phyloP scores from a whole-genome alignment of 1,284 basidiomycete species.

The Kwoniella shivajii region DNA sequence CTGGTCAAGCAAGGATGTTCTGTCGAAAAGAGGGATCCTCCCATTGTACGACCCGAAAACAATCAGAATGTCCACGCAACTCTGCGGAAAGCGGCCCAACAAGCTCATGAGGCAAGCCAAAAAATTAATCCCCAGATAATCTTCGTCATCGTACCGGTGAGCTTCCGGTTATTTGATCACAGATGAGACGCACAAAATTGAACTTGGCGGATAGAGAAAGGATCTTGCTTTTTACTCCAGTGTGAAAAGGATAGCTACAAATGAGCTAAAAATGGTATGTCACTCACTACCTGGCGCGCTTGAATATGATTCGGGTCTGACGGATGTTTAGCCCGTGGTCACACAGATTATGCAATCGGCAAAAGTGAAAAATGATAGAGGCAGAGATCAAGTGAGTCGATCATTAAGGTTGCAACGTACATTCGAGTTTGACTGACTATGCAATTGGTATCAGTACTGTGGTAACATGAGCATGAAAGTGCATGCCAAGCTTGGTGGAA shows the following conservation, averaged over 20 bases:
- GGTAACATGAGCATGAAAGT: too few species aligned
- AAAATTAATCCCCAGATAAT: slow-evolving; percentile 48
- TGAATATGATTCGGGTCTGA: slow-evolving; percentile 49
- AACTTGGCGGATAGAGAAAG: slow-evolving; percentile 17
- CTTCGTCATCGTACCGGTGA: slow-evolving; percentile 44
- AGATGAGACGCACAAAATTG: slow-evolving; percentile 42
- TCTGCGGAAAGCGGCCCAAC: slow-evolving; percentile 24
- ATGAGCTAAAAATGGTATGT: slow-evolving; percentile 34
- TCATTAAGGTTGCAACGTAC: too few species aligned
- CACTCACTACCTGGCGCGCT: slow-evolving; percentile 52
- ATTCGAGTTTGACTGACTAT: too few species aligned
- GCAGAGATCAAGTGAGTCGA: too few species aligned
- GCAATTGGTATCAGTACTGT: too few species aligned
- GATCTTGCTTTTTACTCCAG: not conserved
- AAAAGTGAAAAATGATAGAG: slow-evolving; percentile 48
- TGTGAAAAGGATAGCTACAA: not conserved
- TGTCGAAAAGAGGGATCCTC: too few species aligned
- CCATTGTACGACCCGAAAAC: slow-evolving; percentile 1
- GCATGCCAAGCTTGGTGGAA: too few species aligned
- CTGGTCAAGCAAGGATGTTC: too few species aligned
- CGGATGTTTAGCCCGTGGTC: slow-evolving; percentile 33
- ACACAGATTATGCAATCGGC: slow-evolving; percentile 39
- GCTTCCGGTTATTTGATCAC: too few species aligned
- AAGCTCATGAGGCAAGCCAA: slow-evolving; percentile 34
- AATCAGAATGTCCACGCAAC: slow-evolving; percentile 26